Evolutionary conservation across 345 rosid genomes (phyloP).

Genomic region (Citrus medica): DNA sequence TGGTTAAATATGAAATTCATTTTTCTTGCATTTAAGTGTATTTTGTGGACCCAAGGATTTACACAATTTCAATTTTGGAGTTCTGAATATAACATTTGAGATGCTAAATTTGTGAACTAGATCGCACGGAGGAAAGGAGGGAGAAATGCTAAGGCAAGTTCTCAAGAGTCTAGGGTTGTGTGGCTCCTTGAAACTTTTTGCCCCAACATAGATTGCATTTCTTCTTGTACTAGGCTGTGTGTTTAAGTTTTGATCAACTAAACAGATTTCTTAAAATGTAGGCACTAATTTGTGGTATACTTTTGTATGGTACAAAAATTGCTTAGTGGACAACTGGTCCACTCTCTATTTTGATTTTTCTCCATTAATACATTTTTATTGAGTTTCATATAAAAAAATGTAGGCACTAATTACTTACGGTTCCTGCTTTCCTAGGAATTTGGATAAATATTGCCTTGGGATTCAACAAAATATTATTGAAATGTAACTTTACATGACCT

Average conservation of each 20-base stretch:
- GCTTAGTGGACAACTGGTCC: too few relatives aligned
- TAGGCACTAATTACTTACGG: neutral
- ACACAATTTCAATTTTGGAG: neutral
- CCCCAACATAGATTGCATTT: neutral
- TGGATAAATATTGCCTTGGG: neutral
- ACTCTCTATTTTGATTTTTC: too few relatives aligned
- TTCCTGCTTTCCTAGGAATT: neutral
- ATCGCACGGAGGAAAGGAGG: neutral
- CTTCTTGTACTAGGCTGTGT: neutral
- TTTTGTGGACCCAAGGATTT: neutral
- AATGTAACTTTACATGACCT: neutral
- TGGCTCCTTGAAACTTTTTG: constrained; percentile 5
- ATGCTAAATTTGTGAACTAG: neutral
- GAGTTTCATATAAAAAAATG: neutral
- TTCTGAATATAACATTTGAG: neutral
- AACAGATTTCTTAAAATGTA: neutral
- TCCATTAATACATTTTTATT: too few relatives aligned
- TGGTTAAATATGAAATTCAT: neutral
- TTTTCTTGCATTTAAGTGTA: neutral
- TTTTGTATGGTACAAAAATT: too few relatives aligned
- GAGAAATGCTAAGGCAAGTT: neutral
- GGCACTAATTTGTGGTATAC: neutral
- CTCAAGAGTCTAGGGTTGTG: too few relatives aligned
- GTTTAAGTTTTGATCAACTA: neutral
- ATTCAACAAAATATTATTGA: neutral